Evolutionary conservation across 108 stramenopile genomes (phyloP).

Genomic region (Discostella pseudostelligera): DNA sequence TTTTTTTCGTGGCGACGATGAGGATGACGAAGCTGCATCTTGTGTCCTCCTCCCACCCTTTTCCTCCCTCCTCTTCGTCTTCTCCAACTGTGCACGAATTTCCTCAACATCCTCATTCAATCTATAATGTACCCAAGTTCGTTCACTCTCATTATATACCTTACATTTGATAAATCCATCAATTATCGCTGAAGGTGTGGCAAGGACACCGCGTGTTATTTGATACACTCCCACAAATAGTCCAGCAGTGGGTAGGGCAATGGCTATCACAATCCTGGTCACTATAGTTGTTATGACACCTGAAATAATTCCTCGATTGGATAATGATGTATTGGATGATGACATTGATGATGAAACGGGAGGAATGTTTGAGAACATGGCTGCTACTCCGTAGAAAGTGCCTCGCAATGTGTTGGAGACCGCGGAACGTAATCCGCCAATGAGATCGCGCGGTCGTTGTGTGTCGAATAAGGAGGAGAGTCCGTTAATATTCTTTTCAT

Average conservation of each 20-base stretch:
- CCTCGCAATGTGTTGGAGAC: constrained; percentile 26
- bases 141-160: constrained; percentile 20
- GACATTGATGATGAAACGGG: constrained; percentile 2
- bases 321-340: too few relatives aligned
- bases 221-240: constrained; percentile 19
- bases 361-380: constrained; percentile 4
- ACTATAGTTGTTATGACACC: constrained; percentile 20
- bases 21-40: not conserved
- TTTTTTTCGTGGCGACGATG: not conserved
- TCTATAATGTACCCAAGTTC: constrained; percentile 32
- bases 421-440: constrained; percentile 26
- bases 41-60: constrained; percentile 1
- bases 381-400: constrained; percentile 29
- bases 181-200: constrained; percentile 23
- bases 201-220: constrained; percentile 17
- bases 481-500: too few relatives aligned
- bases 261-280: constrained; percentile 9
- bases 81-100: constrained; percentile 20
- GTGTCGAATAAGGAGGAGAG: constrained; percentile 19
- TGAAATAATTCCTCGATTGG: too few relatives aligned
- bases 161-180: constrained; percentile 35
- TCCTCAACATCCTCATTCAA: constrained; percentile 32
- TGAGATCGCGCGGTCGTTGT: constrained; percentile 26
- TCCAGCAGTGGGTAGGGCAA: constrained; percentile 20
- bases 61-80: not conserved